These are phyloP conservation scores for Penicillium oxalicum DNA, from an alignment of 2,329 filamentous ascomycete genomes.

Conservation along the genomic window DNA sequence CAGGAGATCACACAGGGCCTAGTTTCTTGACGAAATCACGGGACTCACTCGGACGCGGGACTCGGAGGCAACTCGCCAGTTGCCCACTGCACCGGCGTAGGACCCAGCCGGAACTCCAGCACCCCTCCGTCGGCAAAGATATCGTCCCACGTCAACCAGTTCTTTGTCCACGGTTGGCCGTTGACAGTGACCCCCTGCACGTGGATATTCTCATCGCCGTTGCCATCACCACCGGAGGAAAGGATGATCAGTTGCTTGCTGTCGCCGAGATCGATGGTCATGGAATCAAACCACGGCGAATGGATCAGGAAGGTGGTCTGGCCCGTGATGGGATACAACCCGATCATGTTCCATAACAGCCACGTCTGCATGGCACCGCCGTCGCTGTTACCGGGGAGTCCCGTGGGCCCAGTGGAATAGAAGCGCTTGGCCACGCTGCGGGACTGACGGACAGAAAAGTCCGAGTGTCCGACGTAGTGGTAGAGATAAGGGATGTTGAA, in stretches of 20 bases:
- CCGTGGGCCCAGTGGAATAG: slow-evolving; percentile 51
- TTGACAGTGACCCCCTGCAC: slow-evolving; percentile 64
- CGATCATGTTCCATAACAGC: slow-evolving; percentile 63
- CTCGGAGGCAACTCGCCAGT: slow-evolving; percentile 57
- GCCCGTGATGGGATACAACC: slow-evolving; percentile 61
- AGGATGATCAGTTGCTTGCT: slow-evolving; percentile 53
- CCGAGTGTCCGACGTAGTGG: slow-evolving; percentile 60
- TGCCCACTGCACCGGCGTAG: slow-evolving; percentile 50
- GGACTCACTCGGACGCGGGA: slow-evolving; percentile 39
- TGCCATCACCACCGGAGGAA: slow-evolving; percentile 43
- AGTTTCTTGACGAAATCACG: too few relatives aligned
- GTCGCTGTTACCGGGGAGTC: slow-evolving; percentile 65
- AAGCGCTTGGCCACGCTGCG: slow-evolving; percentile 55
- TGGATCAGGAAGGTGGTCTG: slow-evolving; percentile 63
- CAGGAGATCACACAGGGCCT: too few relatives aligned
- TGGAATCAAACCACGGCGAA: slow-evolving; percentile 56
- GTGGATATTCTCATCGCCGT: slow-evolving; percentile 47
- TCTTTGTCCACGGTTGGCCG: slow-evolving; percentile 55
- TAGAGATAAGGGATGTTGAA: slow-evolving; percentile 65
- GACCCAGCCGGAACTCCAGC: slow-evolving; percentile 60
- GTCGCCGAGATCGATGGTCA: slow-evolving; percentile 54
- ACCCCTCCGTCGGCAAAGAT: slow-evolving; percentile 59
- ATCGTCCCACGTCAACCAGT: slow-evolving; percentile 62
- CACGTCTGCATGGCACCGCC: slow-evolving; percentile 68
- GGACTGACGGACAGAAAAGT: slow-evolving; percentile 54